Percentiles rank a stretch among this genome's conserved stretches.
Conservation (phyloP, 177 flowering plant genomes). For the Vitis hybrid region DNA sequence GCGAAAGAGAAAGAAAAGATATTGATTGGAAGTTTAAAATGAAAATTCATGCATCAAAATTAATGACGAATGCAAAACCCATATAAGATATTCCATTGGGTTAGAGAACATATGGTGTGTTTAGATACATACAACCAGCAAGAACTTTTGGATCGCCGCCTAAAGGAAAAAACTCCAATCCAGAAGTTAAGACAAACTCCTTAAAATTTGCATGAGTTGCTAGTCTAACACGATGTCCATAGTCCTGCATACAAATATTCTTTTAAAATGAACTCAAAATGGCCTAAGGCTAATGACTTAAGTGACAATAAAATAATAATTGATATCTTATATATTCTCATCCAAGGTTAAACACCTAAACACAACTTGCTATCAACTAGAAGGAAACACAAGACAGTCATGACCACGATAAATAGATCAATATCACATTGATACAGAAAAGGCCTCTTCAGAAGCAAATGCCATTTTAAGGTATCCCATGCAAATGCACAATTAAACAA, state of each 20-base stretch:
- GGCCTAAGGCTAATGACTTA: not conserved
- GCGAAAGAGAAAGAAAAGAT: not conserved
- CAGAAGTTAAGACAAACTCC: slow-evolving; percentile 95
- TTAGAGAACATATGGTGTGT: slow-evolving; percentile 5
- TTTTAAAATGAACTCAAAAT: slow-evolving; percentile 7
- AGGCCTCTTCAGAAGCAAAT: too few relatives aligned
- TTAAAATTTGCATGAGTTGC: slow-evolving; percentile 98
- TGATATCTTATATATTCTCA: too few relatives aligned
- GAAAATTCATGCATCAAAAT: not conserved
- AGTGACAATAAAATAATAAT: not conserved
- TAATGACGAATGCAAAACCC: not conserved
- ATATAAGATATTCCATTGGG: not conserved
- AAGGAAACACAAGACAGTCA: too few relatives aligned
- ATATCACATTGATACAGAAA: too few relatives aligned
- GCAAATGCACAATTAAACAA: too few relatives aligned
- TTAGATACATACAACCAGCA: slow-evolving; percentile 83
- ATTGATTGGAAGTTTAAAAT: not conserved
- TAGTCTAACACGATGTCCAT: slow-evolving; percentile 97
- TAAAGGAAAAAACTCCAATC: slow-evolving; percentile 95
- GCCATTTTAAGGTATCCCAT: too few relatives aligned
- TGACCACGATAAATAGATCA: too few relatives aligned
- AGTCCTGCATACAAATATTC: slow-evolving; percentile 62
- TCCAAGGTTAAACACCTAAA: too few relatives aligned
- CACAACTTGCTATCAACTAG: too few relatives aligned
- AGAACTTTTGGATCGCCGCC: slow-evolving; percentile 99